These are phyloP conservation scores for Chytridium lagenaria DNA, from an alignment of 371 early-diverging fungal species.

Conservation along the genomic window DNA sequence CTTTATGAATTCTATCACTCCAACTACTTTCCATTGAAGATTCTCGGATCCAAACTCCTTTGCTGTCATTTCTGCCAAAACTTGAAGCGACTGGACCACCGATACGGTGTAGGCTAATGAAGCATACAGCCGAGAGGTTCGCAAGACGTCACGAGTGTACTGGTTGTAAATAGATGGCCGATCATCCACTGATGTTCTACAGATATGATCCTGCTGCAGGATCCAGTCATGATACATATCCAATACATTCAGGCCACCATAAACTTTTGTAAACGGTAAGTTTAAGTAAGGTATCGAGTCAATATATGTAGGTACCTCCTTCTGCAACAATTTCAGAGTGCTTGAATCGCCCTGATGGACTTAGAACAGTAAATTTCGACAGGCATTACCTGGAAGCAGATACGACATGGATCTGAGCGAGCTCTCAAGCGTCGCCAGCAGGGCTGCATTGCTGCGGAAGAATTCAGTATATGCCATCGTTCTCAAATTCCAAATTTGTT, in stretches of 20 bases:
- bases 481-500: not conserved
- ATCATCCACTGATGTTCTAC: slow-evolving; percentile 29
- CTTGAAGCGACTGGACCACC: slow-evolving; percentile 77
- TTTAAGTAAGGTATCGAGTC: not conserved
- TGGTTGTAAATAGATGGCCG: slow-evolving; percentile 73
- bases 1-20: slow-evolving; percentile 5
- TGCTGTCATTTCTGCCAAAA: slow-evolving; percentile 85
- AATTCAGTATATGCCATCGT: not conserved
- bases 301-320: slow-evolving; percentile 52
- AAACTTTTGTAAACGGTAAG: slow-evolving; percentile 72
- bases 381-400: slow-evolving; percentile 79
- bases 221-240: slow-evolving; percentile 89
- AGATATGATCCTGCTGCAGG: slow-evolving; percentile 67
- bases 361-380: too few species aligned
- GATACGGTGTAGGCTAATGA: slow-evolving; percentile 65
- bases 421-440: slow-evolving; percentile 87
- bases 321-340: slow-evolving; percentile 94
- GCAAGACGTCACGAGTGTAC: slow-evolving; percentile 73
- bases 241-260: slow-evolving; percentile 79
- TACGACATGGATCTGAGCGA: slow-evolving; percentile 87
- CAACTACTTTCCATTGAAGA: slow-evolving; percentile 37
- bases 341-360: slow-evolving; percentile 80
- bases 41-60: slow-evolving; percentile 70
- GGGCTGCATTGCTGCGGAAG: slow-evolving; percentile 66
- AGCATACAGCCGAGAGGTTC: slow-evolving; percentile 36